Evolutionary conservation across 768 basidiomycete species (phyloP).

Genomic region (Sarcodon sp.): DNA sequence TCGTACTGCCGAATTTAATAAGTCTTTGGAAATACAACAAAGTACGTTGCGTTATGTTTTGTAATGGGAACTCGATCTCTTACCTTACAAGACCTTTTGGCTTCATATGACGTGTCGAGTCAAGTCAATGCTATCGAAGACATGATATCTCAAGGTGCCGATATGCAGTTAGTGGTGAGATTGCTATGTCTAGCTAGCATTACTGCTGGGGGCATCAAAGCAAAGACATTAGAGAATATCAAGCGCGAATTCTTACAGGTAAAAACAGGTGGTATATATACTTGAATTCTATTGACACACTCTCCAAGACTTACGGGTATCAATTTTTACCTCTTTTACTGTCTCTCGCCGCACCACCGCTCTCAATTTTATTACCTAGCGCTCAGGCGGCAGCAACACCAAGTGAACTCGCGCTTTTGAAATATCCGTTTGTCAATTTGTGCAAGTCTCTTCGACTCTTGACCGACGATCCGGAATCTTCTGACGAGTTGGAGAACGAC

Average conservation of each 20-base stretch:
- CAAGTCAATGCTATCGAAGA: conserved; percentile 88
- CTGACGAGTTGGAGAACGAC: conserved; percentile 83
- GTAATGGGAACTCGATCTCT: conserved; percentile 1
- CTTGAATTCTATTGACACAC: conserved; percentile 12
- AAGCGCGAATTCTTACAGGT: conserved; percentile 89
- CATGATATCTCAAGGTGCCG: conserved; percentile 76
- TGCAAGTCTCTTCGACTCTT: conserved; percentile 85
- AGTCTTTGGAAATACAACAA: conserved; percentile 89
- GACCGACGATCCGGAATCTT: conserved; percentile 75
- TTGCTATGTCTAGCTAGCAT: conserved; percentile 81
- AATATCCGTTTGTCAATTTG: conserved; percentile 59
- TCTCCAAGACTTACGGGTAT: conserved; percentile 60
- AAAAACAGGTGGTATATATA: conserved; percentile 2
- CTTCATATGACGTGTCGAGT: conserved; percentile 71
- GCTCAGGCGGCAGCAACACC: conserved; percentile 45
- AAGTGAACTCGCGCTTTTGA: conserved; percentile 26
- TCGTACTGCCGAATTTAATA: conserved; percentile 79
- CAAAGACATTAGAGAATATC: conserved; percentile 73
- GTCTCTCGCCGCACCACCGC: conserved; percentile 49
- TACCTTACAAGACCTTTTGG: conserved; percentile 63
- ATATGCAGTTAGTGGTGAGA: conserved; percentile 67
- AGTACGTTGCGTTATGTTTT: conserved; percentile 34
- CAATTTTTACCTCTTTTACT: conserved; percentile 56
- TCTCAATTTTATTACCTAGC: conserved; percentile 54
- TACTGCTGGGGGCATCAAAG: conserved; percentile 76